Conservation (phyloP, 2,329 filamentous ascomycete genomes). For the Falciphora oryzae region DNA sequence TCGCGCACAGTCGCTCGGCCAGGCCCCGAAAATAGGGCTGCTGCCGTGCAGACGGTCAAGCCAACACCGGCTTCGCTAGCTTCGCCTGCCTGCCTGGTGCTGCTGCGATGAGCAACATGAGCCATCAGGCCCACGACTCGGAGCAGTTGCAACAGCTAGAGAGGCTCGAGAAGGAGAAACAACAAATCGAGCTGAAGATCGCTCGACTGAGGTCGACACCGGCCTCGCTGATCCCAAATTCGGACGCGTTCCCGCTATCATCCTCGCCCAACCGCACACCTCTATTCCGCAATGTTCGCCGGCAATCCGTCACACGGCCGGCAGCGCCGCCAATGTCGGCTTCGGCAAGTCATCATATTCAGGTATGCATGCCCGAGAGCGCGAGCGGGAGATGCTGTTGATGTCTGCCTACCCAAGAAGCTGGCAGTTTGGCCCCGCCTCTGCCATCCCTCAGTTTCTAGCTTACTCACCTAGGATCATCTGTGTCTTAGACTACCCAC, state of each 20-base stretch:
- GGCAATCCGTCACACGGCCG: neutral
- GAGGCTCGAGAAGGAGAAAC: slow-evolving; percentile 7
- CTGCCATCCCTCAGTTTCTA: neutral
- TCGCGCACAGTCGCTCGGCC: neutral
- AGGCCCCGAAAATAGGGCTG: neutral
- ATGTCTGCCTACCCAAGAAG: no score
- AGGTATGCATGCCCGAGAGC: neutral
- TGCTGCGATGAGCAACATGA: neutral
- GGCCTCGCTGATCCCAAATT: slow-evolving; percentile 1
- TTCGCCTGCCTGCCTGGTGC: neutral
- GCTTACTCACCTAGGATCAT: neutral
- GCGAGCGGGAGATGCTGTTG: neutral
- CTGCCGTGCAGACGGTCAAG: neutral
- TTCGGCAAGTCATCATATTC: neutral
- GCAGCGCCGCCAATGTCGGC: neutral
- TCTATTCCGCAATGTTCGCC: neutral
- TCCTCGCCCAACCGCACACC: neutral
- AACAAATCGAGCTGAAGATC: slow-evolving; percentile 6
- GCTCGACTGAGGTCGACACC: slow-evolving; percentile 6
- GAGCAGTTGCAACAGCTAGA: slow-evolving; percentile 6
- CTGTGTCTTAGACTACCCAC: neutral
- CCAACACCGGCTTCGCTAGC: neutral
- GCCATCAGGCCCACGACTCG: neutral
- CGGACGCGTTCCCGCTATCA: neutral
- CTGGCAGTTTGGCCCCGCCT: no score